Percentiles rank a stretch among this genome's conserved stretches.
phyloP scores from a whole-genome alignment of 192 early-diverging fungal genomes.

The Phlyctochytrium bullatum region DNA sequence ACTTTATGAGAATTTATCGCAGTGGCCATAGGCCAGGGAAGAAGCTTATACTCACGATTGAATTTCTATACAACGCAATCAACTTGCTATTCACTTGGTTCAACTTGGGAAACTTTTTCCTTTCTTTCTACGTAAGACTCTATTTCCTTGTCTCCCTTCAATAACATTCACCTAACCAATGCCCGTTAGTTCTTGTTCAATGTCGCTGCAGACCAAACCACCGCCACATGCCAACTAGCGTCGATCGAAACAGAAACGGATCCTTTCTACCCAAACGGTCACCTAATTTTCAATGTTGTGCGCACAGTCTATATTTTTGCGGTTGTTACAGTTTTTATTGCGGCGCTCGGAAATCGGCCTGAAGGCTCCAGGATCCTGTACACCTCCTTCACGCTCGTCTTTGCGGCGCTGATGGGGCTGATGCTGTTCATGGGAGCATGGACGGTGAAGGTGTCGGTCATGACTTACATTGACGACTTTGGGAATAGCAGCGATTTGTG shows the following conservation, averaged over 20 bases:
- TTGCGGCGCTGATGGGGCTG: constrained; percentile 83
- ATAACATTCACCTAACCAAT: not conserved
- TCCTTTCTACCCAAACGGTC: constrained; percentile 60
- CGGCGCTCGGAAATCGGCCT: constrained; percentile 93
- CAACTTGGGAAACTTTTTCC: constrained; percentile 59
- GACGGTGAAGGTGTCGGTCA: constrained; percentile 38
- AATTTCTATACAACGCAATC: constrained; percentile 80
- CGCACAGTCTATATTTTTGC: constrained; percentile 77
- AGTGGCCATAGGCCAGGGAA: constrained; percentile 71
- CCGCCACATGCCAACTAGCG: constrained; percentile 11
- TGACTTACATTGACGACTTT: constrained; percentile 21
- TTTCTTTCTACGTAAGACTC: constrained; percentile 15
- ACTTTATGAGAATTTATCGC: constrained; percentile 76
- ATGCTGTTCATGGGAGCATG: constrained; percentile 74
- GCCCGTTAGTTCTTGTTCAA: constrained; percentile 22
- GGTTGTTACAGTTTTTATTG: constrained; percentile 79
- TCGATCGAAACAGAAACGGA: not conserved
- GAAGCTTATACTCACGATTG: constrained; percentile 70
- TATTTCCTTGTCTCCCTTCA: not conserved
- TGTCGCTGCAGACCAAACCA: not conserved
- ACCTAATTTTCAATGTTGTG: constrained; percentile 62
- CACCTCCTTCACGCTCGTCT: constrained; percentile 70
- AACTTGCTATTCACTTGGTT: constrained; percentile 89
- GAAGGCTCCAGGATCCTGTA: constrained; percentile 85
- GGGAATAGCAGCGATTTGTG: constrained; percentile 28